phyloP scores from a whole-genome alignment of 768 basidiomycete species.

The Lactarius tabidus region DNA sequence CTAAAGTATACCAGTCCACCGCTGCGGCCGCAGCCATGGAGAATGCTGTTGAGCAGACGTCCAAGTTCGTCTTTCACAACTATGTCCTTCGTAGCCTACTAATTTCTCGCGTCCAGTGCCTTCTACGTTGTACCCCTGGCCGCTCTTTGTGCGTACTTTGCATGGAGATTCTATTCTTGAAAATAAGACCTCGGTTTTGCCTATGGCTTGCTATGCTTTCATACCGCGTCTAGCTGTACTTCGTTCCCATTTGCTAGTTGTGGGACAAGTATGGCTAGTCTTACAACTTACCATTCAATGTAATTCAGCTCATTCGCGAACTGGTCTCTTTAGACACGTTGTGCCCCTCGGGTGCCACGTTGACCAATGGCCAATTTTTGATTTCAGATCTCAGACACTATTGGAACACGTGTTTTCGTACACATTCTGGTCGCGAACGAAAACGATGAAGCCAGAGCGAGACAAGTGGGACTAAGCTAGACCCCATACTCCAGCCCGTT shows the following conservation, averaged over 20 bases:
- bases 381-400: background rate
- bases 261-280: background rate
- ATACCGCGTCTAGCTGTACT: conserved; percentile 4
- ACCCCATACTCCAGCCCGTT: conserved; percentile 86
- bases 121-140: conserved; percentile 43
- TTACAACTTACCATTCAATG: conserved; percentile 11
- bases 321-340: background rate
- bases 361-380: background rate
- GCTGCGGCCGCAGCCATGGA: conserved; percentile 18
- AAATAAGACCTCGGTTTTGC: background rate
- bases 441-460: background rate
- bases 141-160: conserved; percentile 43
- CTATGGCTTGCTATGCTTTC: background rate
- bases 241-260: background rate
- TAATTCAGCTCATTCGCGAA: conserved; percentile 2
- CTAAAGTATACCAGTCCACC: conserved; percentile 17
- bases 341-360: background rate
- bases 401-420: background rate
- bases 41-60: conserved; percentile 25
- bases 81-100: background rate
- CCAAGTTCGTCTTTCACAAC: conserved; percentile 23
- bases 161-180: conserved; percentile 40
- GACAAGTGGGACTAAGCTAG: conserved; percentile 37
- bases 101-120: conserved; percentile 26
- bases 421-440: background rate